These are phyloP conservation scores for Ogataea zsoltii DNA, from an alignment of 805 yeast species.

Conservation along the genomic window DNA sequence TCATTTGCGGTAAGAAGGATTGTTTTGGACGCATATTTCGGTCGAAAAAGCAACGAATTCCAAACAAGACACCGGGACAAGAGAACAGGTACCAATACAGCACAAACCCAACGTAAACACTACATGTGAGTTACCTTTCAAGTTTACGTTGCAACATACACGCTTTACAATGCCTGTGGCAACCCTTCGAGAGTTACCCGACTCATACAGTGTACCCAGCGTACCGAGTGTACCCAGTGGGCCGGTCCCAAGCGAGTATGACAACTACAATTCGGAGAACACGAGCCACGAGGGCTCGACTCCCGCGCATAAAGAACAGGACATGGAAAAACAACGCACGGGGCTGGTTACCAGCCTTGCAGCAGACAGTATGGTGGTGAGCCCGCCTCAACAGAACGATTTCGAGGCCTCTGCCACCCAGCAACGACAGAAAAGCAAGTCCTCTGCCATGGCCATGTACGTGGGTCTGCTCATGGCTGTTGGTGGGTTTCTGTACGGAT, in stretches of 20 bases:
- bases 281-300: background rate
- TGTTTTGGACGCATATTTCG: no score
- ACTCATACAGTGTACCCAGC: constrained; percentile 3
- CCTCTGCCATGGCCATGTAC: constrained; percentile 62
- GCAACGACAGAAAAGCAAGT: constrained; percentile 27
- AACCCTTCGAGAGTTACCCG: constrained; percentile 1
- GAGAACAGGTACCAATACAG: no score
- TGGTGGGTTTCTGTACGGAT: constrained; percentile 90
- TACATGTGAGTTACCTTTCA: background rate
- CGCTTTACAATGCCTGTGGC: background rate
- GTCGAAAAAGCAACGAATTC: background rate
- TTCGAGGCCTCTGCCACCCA: background rate
- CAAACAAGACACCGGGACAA: background rate
- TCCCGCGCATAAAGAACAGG: background rate
- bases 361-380: background rate
- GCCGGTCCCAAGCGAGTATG: background rate
- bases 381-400: background rate
- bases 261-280: background rate
- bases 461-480: constrained; percentile 84
- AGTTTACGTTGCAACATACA: no score
- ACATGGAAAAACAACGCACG: background rate
- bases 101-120: background rate
- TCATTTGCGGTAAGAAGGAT: background rate
- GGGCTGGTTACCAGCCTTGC: no score
- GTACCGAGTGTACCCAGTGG: background rate